Base-by-base conservation (phyloP, 768 basidiomycete species). In the Agaricus subrufescens region DNA sequence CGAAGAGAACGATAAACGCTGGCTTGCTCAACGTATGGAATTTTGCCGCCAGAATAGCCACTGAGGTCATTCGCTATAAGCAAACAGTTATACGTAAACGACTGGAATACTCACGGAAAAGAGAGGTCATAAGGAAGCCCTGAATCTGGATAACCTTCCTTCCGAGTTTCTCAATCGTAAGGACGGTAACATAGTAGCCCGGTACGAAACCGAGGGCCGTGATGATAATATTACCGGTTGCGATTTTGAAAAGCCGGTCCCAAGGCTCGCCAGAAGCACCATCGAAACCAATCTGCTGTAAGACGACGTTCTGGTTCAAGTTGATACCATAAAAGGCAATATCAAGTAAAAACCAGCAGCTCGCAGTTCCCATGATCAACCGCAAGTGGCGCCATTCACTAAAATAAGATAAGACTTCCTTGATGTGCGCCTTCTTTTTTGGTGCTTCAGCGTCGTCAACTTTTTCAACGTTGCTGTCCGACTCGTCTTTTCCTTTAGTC, bases 241-340 rank as follows among this genome's bases (percentile, higher is more conserved):
- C 79, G 26, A 89, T 73, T 52, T 85, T 82, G 78, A 84, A 88
- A 8, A 91, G 73, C 19, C 81, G 75, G 42, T 84, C 67, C 85
- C 85, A 87, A 6, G 83, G 71, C 0, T 80, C 76, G 2, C 83
- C 87, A 0, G 67, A 67, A 29, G 58, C 69, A 10, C 86, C 87
- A 48, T 76, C 85, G 62, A 77, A 89, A 0, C 87, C 87, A 37
- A 92, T 89, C 62, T 83, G 75, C 60, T 84, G 71, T 7, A 92
- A 78, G n/a, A 92, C 87, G 61, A 87, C 84, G 62, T 84, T 86
- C 61, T 87, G 86, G 73, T 89, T 89, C 25, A 79, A 61, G 57
- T 78, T 78, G 72, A 91, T 86, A 3, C 89, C 89, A 67, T 89
- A 89, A 69, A 89, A 89, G 80, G 87, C 84, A 31, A 90, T 77